Evolutionary conservation across 768 basidiomycete genomes (phyloP).

Genomic region (Amanita inopinata): DNA sequence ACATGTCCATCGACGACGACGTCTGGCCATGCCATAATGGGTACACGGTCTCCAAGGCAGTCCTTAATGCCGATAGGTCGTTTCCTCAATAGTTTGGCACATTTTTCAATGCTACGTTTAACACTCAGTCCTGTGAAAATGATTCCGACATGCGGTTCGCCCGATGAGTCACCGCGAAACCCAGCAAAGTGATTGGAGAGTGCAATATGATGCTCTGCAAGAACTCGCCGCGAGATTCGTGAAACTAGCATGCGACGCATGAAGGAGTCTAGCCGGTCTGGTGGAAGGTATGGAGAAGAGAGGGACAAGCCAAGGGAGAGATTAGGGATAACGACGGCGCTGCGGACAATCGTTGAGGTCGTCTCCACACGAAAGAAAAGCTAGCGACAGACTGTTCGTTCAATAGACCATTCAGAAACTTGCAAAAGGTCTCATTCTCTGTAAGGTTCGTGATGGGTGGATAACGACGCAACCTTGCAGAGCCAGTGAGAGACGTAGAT

Average conservation of each 20-base stretch:
- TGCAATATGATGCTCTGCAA: slow-evolving; percentile 84
- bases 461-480: slow-evolving; percentile 57
- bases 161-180: slow-evolving; percentile 21
- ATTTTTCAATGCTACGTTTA: slow-evolving; percentile 61
- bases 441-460: slow-evolving; percentile 60
- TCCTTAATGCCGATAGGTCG: slow-evolving; percentile 37
- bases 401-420: slow-evolving; percentile 53
- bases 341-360: slow-evolving; percentile 19
- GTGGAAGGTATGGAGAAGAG: slow-evolving; percentile 69
- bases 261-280: slow-evolving; percentile 76
- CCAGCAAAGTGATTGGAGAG: slow-evolving; percentile 51
- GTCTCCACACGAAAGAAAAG: slow-evolving; percentile 7
- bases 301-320: slow-evolving; percentile 76
- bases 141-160: slow-evolving; percentile 69
- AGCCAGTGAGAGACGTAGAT: slow-evolving; percentile 8
- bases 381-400: slow-evolving; percentile 57
- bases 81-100: slow-evolving; percentile 43
- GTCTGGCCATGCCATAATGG: slow-evolving; percentile 41
- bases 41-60: slow-evolving; percentile 18
- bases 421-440: slow-evolving; percentile 76
- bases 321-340: slow-evolving; percentile 72
- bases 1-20: slow-evolving; percentile 67
- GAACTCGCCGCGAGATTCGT: slow-evolving; percentile 79
- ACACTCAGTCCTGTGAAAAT: slow-evolving; percentile 72
- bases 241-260: slow-evolving; percentile 90